Base-by-base conservation (phyloP, 768 basidiomycete species). In the Pleurotus ostreatus region DNA sequence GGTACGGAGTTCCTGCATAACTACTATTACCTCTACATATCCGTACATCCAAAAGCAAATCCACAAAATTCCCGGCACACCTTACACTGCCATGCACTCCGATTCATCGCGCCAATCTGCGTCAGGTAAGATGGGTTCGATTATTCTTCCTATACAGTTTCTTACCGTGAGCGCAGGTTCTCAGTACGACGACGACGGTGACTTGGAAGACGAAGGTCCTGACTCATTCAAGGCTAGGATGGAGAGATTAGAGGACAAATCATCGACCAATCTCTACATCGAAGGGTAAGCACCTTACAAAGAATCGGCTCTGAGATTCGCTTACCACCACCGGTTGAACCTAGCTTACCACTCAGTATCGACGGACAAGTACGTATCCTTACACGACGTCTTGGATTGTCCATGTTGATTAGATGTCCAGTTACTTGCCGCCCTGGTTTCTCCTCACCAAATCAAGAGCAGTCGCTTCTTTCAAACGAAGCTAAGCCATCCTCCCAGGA, bases 31-130 rank as follows among this genome's bases (percentile, higher is more conserved):
- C 23, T 57, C 40, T 49, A 37, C 16, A 56, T 22, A 46, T n/a
- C 22, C 25, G 48, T n/a, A 34, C 41, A 8, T 53, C 38, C 41
- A 54, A 37, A 56, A 79, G 78, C 76, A 78, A 71, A 76, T 86
- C n/a, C 89, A 92, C 70, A 89, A 90, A 65, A 92, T 92, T 45
- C 89, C 89, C 5, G 89, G 89, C 8, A 88, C 88, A 1, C 67
- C 76, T 44, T 88, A 87, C 62, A 78, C 84, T 39, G 60, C 52
- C 49, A 57, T 41, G 18, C 55, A 60, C 20, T 38, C 38, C 26
- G 51, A 63, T 18, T 66, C 65, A 64, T 62, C 63, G 47, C 60
- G 61, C 39, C 59, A 55, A 1, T 57, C 60, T n/a, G 59, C 58
- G 18, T 39, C 39, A 39, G 23, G 52, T 52, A 30, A 40, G 49